Conservation (phyloP, 2,329 filamentous ascomycete genomes). For the Epichloe gansuensis region DNA sequence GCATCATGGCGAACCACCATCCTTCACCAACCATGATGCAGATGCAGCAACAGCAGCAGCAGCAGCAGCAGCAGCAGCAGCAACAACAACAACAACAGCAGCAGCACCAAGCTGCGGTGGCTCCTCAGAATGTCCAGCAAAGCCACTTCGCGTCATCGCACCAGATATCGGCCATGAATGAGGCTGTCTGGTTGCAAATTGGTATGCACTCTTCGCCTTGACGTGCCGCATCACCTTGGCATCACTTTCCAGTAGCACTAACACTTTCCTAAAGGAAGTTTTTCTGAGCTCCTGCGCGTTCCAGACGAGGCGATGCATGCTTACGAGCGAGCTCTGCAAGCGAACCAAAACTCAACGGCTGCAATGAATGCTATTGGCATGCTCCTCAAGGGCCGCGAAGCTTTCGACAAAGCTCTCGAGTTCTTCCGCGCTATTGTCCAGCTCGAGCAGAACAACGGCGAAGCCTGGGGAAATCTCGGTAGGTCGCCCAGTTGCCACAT, state of each 20-base stretch:
- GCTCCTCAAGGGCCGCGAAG: conserved; percentile 82
- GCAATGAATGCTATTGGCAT: conserved; percentile 92
- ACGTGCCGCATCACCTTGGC: background rate
- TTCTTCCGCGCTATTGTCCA: conserved; percentile 86
- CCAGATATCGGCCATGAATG: conserved; percentile 68
- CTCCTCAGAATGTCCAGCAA: conserved; percentile 42
- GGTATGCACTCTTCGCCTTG: conserved; percentile 43
- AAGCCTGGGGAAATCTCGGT: conserved; percentile 95
- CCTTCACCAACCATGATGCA: conserved; percentile 71
- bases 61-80: conserved; percentile 28
- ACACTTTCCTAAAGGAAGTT: conserved; percentile 46
- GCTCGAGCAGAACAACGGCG: conserved; percentile 77
- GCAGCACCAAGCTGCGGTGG: conserved; percentile 47
- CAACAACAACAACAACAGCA: conserved; percentile 33
- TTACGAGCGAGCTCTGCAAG: conserved; percentile 79
- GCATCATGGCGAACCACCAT: conserved; percentile 63
- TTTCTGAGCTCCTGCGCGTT: conserved; percentile 80
- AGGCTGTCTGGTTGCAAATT: conserved; percentile 83
- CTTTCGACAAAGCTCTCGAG: conserved; percentile 87
- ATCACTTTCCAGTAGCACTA: background rate
- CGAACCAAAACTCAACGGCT: conserved; percentile 77
- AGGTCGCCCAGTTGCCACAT: conserved; percentile 23
- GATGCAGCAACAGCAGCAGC: conserved; percentile 39
- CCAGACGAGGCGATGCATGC: conserved; percentile 79
- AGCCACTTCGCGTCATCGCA: conserved; percentile 55